Evolutionary conservation across 306 rosid genomes (phyloP), one percentile per base, ranked within the genome.

Genomic region (Acmispon strigosus): DNA sequence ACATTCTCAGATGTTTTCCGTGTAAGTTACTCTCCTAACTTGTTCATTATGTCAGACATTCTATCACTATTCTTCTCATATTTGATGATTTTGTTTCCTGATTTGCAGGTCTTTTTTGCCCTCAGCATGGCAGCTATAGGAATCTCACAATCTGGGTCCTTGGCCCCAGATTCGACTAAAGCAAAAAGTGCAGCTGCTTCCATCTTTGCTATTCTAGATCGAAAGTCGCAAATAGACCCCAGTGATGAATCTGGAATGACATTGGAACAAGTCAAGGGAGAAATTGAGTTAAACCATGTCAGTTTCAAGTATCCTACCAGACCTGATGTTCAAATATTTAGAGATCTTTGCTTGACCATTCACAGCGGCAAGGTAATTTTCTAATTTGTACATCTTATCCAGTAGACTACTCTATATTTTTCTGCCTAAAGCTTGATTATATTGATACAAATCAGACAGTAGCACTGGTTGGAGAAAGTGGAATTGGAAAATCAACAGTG

Each of bases 381-480:
- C 34, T 24, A 15, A 49, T 60, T 14, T 0, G n/a, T n/a, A 0
- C 43, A 3, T 51, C 53, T 48, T 5, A 18, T 50, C 39, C n/a
- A n/a, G n/a, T n/a, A n/a, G n/a, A n/a, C n/a, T n/a, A n/a, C n/a
- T 48, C 8, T 17, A 56, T 17, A 48, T 8, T 75, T 2, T 34
- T 71, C 39, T 55, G 10, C 54, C 67, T 14, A 12, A 29, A 52
- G 12, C 24, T 44, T 57, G 58, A 52, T 54, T 34, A 4, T 70
- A 5, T 7, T 67, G 9, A 11, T 58, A 36, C 43, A 10, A 49
- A 51, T 8, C 80, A 86, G 96, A 89, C 90, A 24, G 78, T 89
- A 10, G 91, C 91, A 11, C 44, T 89, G 9, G 91, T 89, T 22
- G 91, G 96, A 59, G 91, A 89, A 84, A 84, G 96, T 74, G 91